phyloP scores from a whole-genome alignment of 2,329 filamentous ascomycete genomes.

The Neophaeococcomyces mojaviensis region DNA sequence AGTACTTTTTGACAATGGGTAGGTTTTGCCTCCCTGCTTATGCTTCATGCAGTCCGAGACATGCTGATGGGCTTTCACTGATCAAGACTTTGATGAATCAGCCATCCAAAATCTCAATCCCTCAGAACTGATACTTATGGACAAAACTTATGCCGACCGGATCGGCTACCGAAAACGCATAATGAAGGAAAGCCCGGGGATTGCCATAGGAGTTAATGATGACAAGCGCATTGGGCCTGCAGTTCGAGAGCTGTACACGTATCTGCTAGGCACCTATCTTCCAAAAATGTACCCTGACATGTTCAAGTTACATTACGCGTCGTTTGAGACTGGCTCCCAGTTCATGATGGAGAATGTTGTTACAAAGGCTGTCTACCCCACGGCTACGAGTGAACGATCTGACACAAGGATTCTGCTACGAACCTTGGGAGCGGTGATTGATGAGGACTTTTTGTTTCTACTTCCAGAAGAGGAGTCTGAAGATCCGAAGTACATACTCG shows the following conservation, averaged over 20 bases:
- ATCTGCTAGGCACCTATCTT: constrained; percentile 48
- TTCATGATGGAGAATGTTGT: constrained; percentile 39
- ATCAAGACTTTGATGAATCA: constrained; percentile 25
- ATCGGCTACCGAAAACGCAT: constrained; percentile 43
- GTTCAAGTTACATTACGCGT: constrained; percentile 34
- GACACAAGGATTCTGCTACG: constrained; percentile 37
- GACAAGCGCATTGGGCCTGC: constrained; percentile 39
- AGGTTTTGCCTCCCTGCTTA: constrained; percentile 13
- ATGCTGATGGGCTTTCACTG: constrained; percentile 12
- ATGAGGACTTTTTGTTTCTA: constrained; percentile 55
- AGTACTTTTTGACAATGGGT: constrained; percentile 60
- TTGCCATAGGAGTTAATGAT: constrained; percentile 33
- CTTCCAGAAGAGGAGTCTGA: constrained; percentile 35
- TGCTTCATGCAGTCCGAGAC: neutral
- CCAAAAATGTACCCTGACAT: constrained; percentile 50
- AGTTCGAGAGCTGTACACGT: constrained; percentile 51
- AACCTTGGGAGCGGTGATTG: constrained; percentile 46
- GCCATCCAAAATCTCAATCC: constrained; percentile 46
- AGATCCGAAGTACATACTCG: constrained; percentile 43
- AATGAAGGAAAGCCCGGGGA: constrained; percentile 37
- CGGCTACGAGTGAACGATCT: constrained; percentile 24
- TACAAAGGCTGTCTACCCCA: constrained; percentile 37
- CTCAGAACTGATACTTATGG: constrained; percentile 51
- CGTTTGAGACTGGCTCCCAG: constrained; percentile 22
- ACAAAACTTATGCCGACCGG: constrained; percentile 50